Conservation (phyloP, 495 filamentous ascomycete species). For the Friedmanniomyces simplex region DNA sequence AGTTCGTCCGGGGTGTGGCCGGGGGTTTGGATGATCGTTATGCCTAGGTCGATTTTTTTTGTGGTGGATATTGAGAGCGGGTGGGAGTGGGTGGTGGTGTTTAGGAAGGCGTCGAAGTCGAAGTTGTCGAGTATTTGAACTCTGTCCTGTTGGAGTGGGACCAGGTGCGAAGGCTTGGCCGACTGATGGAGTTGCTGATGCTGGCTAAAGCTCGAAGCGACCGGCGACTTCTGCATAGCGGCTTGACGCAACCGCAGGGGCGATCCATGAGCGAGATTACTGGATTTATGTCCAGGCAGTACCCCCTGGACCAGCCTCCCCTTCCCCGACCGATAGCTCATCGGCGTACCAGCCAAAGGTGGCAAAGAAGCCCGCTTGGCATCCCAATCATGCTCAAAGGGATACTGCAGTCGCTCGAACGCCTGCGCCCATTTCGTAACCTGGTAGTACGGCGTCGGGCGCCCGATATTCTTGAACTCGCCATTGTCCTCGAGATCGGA, state of each 20-base stretch:
- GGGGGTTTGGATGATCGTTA: slow-evolving; percentile 34
- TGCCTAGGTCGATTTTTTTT: slow-evolving; percentile 13
- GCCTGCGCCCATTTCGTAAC: slow-evolving; percentile 32
- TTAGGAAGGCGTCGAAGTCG: not conserved
- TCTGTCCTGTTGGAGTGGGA: no score
- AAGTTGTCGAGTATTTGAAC: not conserved
- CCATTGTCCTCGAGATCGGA: slow-evolving; percentile 28
- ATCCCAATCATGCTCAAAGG: not conserved
- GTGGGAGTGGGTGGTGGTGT: not conserved
- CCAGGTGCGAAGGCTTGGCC: not conserved
- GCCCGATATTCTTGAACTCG: slow-evolving; percentile 21
- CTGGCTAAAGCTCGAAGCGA: not conserved
- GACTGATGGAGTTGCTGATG: not conserved
- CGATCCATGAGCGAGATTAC: no score
- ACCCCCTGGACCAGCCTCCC: no score
- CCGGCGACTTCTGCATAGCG: not conserved
- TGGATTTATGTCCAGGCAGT: no score
- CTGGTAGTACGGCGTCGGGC: slow-evolving; percentile 25
- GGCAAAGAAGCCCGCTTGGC: not conserved
- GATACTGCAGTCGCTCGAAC: slow-evolving; percentile 19
- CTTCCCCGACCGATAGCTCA: not conserved
- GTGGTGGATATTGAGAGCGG: not conserved
- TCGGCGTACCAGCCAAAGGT: not conserved
- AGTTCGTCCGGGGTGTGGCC: slow-evolving; percentile 38
- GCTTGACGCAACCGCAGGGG: not conserved